phyloP scores from a whole-genome alignment of 257 asterid species.

The Rehmannia glutinosa region DNA sequence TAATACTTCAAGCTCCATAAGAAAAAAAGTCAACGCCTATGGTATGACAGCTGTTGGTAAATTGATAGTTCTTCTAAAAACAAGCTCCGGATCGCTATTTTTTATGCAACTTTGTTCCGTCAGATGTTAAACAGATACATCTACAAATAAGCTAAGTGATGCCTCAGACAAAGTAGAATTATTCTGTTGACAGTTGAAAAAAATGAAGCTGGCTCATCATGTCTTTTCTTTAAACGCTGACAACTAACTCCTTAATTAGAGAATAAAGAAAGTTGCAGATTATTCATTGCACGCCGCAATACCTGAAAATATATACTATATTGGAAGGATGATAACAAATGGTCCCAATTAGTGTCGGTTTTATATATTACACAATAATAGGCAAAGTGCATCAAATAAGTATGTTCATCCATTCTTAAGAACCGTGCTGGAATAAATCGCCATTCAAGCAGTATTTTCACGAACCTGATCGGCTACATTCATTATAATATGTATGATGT shows the following conservation, averaged over 20 bases:
- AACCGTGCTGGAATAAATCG: not conserved
- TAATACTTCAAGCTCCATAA: conserved; percentile 16
- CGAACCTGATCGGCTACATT: conserved; percentile 7
- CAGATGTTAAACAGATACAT: conserved; percentile 7
- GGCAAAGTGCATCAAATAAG: conserved; percentile 12
- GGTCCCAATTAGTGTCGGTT: not conserved
- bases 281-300: not conserved
- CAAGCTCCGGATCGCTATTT: not conserved
- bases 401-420: not conserved
- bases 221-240: conserved; percentile 8
- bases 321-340: not conserved
- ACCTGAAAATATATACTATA: not conserved
- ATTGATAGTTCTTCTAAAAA: not conserved
- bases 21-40: not conserved
- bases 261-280: not conserved
- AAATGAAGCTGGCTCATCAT: conserved; percentile 10
- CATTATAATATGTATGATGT: conserved; percentile 8
- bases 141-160: not conserved
- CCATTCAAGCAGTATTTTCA: not conserved
- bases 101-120: not conserved
- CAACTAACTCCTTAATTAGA: not conserved
- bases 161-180: conserved; percentile 5
- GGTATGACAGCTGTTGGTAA: not conserved
- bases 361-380: not conserved
- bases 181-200: not conserved